Percentiles rank a stretch among this genome's conserved stretches.
These are phyloP conservation scores for Kalmanozyma brasiliensis DNA, from an alignment of 1,284 basidiomycete genomes.

Conservation along the genomic window DNA sequence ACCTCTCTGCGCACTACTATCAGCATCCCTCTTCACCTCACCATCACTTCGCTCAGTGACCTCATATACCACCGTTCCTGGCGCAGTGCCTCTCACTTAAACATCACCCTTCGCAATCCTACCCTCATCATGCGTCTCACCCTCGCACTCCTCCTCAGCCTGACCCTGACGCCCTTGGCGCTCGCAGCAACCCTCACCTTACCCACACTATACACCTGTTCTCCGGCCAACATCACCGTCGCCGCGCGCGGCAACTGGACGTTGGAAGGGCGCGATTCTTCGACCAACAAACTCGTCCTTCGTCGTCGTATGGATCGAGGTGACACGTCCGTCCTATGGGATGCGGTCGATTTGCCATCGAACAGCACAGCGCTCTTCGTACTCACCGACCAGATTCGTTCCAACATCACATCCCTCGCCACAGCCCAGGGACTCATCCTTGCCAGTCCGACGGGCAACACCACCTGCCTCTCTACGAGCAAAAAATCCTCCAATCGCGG, in stretches of 20 bases:
- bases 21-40: too few relatives aligned
- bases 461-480: slow-evolving; percentile 11
- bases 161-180: not conserved
- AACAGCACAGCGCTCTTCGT: slow-evolving; percentile 23
- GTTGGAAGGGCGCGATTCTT: slow-evolving; percentile 25
- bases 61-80: too few relatives aligned
- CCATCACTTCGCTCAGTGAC: too few relatives aligned
- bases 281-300: slow-evolving; percentile 28
- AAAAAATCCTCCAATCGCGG: not conserved
- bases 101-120: too few relatives aligned
- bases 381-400: slow-evolving; percentile 19
- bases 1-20: too few relatives aligned
- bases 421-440: slow-evolving; percentile 4
- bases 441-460: slow-evolving; percentile 19
- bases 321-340: slow-evolving; percentile 21
- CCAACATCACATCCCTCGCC: slow-evolving; percentile 6
- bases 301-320: slow-evolving; percentile 10
- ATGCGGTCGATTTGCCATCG: slow-evolving; percentile 21
- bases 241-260: slow-evolving; percentile 36
- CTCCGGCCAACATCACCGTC: slow-evolving; percentile 27
- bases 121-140: slow-evolving; percentile 8
- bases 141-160: not conserved
- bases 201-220: slow-evolving; percentile 32
- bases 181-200: slow-evolving; percentile 9
- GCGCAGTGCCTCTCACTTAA: too few relatives aligned